These are phyloP conservation scores for Tricholoma saponaceum DNA, from an alignment of 768 basidiomycete species.

Conservation along the genomic window DNA sequence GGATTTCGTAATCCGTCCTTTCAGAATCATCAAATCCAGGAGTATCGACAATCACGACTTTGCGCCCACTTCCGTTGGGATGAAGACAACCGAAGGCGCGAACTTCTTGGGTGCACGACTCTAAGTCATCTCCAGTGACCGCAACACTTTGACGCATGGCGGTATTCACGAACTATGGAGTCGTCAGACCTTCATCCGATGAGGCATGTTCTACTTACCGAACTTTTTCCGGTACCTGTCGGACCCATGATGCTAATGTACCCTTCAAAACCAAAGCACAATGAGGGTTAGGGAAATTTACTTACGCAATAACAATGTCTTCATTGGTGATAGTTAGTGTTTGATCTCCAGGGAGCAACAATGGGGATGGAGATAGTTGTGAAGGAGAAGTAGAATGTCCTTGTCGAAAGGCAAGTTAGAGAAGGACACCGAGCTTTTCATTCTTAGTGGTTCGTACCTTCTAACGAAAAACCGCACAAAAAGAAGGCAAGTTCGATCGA, in stretches of 20 bases:
- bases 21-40: slow-evolving; percentile 25
- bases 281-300: too few species aligned
- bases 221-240: slow-evolving; percentile 26
- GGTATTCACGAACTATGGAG: slow-evolving; percentile 22
- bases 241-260: slow-evolving; percentile 23
- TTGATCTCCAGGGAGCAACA: neutral
- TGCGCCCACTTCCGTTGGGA: slow-evolving; percentile 13
- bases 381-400: too few species aligned
- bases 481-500: too few species aligned
- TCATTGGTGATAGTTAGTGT: neutral
- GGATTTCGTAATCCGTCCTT: slow-evolving; percentile 19
- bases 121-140: slow-evolving; percentile 15
- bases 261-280: neutral
- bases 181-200: neutral
- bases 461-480: too few species aligned
- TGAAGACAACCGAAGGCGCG: slow-evolving; percentile 14
- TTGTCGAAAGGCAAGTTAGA: too few species aligned
- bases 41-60: slow-evolving; percentile 22
- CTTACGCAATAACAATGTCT: slow-evolving; percentile 17
- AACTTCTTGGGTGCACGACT: slow-evolving; percentile 19
- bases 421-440: too few species aligned
- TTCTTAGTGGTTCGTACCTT: too few species aligned
- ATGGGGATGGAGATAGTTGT: neutral
- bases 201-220: slow-evolving; percentile 13
- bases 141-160: slow-evolving; percentile 6